Conservation (phyloP, 108 stramenopile species). For the Chaetoceros muelleri region DNA sequence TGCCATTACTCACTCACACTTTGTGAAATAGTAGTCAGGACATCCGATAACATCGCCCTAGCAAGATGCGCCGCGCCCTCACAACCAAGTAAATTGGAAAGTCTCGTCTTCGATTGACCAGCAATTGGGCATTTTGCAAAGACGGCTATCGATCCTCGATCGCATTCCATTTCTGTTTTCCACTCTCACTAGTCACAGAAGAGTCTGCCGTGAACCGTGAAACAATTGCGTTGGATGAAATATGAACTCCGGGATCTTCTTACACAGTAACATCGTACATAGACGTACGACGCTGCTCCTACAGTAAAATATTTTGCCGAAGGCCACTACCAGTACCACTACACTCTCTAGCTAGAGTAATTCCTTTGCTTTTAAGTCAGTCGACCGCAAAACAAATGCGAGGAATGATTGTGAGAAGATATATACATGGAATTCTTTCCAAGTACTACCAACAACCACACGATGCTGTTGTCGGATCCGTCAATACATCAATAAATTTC, state of each 20-base stretch:
- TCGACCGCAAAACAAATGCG: no score
- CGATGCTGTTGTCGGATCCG: conserved; percentile 24
- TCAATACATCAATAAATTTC: conserved; percentile 22
- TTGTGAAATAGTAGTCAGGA: conserved; percentile 31
- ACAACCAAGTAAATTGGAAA: conserved; percentile 42
- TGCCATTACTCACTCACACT: conserved; percentile 12
- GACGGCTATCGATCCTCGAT: conserved; percentile 44
- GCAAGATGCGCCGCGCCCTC: conserved; percentile 64
- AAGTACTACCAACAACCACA: conserved; percentile 34
- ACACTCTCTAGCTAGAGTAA: no score
- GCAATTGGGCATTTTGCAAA: conserved; percentile 76
- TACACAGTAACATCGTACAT: background rate
- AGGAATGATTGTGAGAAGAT: background rate
- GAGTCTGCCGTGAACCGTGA: no score
- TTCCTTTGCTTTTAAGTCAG: no score
- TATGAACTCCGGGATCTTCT: no score
- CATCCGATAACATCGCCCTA: conserved; percentile 71
- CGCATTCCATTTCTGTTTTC: no score
- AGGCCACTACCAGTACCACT: no score
- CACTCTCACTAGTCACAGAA: no score
- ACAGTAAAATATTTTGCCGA: no score
- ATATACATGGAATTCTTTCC: background rate
- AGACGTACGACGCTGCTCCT: no score
- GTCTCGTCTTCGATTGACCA: conserved; percentile 61
- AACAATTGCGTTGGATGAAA: no score